Conservation (phyloP, 2,329 filamentous ascomycete genomes). For the Chrysosporium queenslandicum region DNA sequence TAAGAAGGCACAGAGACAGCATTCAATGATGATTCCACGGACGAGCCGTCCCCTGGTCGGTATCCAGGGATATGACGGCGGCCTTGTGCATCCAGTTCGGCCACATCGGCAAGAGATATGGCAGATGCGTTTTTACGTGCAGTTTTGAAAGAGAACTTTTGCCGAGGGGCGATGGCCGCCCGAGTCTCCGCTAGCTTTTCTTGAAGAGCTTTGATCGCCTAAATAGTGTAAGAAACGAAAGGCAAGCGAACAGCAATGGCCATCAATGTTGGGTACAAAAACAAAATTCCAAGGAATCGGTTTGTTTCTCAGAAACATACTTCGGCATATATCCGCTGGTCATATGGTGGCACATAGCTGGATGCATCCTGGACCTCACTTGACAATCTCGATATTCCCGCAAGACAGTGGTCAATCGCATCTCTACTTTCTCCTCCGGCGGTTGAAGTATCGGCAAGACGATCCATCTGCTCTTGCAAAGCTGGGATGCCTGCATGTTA, state of each 20-base stretch:
- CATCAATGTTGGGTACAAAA: neutral
- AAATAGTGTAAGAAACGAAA: constrained; percentile 13
- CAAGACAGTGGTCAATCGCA: constrained; percentile 69
- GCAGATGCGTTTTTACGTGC: constrained; percentile 44
- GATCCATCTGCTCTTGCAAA: constrained; percentile 64
- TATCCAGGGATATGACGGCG: constrained; percentile 38
- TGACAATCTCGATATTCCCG: constrained; percentile 68
- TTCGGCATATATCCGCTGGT: constrained; percentile 75
- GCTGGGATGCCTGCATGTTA: constrained; percentile 39
- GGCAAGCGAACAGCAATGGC: constrained; percentile 1
- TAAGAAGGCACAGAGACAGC: constrained; percentile 30
- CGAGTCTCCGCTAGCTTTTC: constrained; percentile 66
- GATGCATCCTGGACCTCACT: constrained; percentile 77
- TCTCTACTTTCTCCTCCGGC: constrained; percentile 67
- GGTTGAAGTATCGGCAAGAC: constrained; percentile 52
- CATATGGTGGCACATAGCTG: constrained; percentile 74
- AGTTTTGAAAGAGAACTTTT: constrained; percentile 74
- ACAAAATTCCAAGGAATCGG: neutral
- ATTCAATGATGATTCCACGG: constrained; percentile 31
- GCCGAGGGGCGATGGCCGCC: constrained; percentile 58
- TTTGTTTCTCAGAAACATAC: constrained; percentile 36
- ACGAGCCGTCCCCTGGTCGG: constrained; percentile 34
- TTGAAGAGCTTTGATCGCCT: constrained; percentile 70
- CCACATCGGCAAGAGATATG: constrained; percentile 41
- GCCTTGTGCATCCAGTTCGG: constrained; percentile 43